phyloP scores from a whole-genome alignment of 1,284 basidiomycete species.

The Cryptococcus amylolentus region DNA sequence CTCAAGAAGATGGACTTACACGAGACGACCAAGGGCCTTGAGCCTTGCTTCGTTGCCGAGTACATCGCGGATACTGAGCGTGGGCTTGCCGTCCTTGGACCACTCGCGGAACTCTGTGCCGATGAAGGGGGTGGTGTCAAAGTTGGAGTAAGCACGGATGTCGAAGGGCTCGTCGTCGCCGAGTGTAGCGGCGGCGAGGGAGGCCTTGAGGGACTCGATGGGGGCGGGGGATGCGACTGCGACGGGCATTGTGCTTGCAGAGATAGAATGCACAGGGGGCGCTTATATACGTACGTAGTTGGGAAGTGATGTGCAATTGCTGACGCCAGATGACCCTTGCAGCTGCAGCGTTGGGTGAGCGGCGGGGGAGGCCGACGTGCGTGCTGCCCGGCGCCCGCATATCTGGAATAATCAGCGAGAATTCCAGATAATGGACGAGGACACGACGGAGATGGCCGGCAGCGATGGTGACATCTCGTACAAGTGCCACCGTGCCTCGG shows the following conservation, averaged over 20 bases:
- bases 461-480: too few relatives aligned
- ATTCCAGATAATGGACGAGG: too few relatives aligned
- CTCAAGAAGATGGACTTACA: conserved; percentile 18
- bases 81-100: conserved; percentile 21
- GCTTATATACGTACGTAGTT: too few relatives aligned
- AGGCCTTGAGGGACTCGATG: conserved; percentile 4
- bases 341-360: too few relatives aligned
- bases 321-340: too few relatives aligned
- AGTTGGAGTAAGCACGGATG: conserved; percentile 25
- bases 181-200: background rate
- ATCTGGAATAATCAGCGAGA: too few relatives aligned
- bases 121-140: conserved; percentile 38
- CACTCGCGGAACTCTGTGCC: conserved; percentile 48
- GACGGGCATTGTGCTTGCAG: conserved; percentile 2
- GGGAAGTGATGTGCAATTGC: too few relatives aligned
- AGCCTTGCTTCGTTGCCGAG: conserved; percentile 28
- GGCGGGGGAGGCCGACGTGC: too few relatives aligned
- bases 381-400: too few relatives aligned
- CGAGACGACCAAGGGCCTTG: conserved; percentile 32
- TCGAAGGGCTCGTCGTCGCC: conserved; percentile 3
- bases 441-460: too few relatives aligned
- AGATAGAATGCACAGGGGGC: too few relatives aligned
- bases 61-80: conserved; percentile 27
- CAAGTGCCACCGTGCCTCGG: too few relatives aligned
- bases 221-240: background rate